A percentile compares a stretch with the other conserved stretches of the same genome.
These are phyloP conservation scores for Poa annua DNA, from an alignment of 176 grass and related monocot genomes.

Conservation along the genomic window DNA sequence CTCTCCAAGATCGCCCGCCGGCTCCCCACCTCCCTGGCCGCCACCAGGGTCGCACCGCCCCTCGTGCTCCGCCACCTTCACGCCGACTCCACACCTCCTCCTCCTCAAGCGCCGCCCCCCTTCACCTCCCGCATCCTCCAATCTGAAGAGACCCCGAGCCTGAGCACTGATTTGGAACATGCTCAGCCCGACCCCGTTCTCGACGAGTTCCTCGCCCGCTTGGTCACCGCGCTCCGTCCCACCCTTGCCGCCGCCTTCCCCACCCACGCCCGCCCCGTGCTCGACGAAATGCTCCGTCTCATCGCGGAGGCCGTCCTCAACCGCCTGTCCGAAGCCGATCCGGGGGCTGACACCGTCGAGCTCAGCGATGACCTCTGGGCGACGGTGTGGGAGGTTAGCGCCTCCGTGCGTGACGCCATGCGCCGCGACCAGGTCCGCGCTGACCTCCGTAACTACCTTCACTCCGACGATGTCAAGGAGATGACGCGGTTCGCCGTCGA, in stretches of 20 bases:
- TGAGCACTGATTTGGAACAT: constrained; percentile 7
- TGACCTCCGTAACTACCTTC: constrained; percentile 63
- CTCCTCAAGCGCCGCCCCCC: constrained; percentile 37
- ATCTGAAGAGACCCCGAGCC: constrained; percentile 39
- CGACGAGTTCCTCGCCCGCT: constrained; percentile 61
- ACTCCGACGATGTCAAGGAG: constrained; percentile 90
- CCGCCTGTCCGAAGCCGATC: constrained; percentile 45
- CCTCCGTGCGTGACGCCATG: constrained; percentile 62
- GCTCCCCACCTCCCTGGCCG: constrained; percentile 43
- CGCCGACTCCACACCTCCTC: constrained; percentile 30
- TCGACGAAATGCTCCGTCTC: constrained; percentile 87
- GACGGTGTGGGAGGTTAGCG: constrained; percentile 64
- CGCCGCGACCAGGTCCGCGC: constrained; percentile 58
- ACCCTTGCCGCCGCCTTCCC: constrained; percentile 61
- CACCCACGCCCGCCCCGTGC: constrained; percentile 44
- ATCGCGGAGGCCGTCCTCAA: constrained; percentile 69
- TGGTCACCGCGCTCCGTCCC: constrained; percentile 59
- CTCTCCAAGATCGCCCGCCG: constrained; percentile 55
- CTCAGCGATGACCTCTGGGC: constrained; percentile 67
- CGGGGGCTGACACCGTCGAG: constrained; percentile 31
- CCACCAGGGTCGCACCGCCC: background rate
- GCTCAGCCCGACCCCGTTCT: constrained; percentile 36
- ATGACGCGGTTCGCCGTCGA: constrained; percentile 90
- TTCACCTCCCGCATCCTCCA: constrained; percentile 64
- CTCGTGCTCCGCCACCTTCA: constrained; percentile 41